Base-by-base conservation (phyloP, 768 basidiomycete species). In the Dioszegia aurantiaca region DNA sequence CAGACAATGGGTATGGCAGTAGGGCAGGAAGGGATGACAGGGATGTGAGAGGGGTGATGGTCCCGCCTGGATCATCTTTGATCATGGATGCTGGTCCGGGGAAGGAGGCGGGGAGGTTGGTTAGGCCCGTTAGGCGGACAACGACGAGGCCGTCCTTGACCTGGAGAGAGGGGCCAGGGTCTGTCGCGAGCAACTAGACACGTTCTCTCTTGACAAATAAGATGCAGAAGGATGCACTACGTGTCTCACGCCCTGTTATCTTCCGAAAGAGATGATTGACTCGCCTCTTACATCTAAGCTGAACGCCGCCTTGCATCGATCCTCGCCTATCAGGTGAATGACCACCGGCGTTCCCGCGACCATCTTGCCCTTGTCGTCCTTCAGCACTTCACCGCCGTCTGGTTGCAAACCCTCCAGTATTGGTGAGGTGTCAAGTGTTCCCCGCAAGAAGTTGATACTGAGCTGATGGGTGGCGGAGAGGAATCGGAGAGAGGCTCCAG, bases 141-240 rank as follows among this genome's bases (percentile, higher is more conserved):
- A 61, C 26, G 44, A 51, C 37, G 21, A 45, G 68, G 46, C 72
- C 72, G 16, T 49, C 44, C 24, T 45, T 74, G 51, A 61, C 63
- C 17, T 74, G 61, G 57, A 60, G 63, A 36, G 68, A 74, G 60
- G 70, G 66, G 1, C 70, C 70, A 12, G 69, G 67, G 12, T 65
- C 64, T 21, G 43, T 23, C 6, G n/a, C 43, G 19, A 17, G 30
- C 9, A 17, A 12, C 27, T 23, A 19, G 46, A 9, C 33, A 6
- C 6, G 27, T 17, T 31, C 27, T 51, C 24, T 49, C 47, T 26
- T 58, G 31, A 4, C 57, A 37, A 9, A 42, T 16, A 30, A 71
- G 61, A 61, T 75, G 74, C 1, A 75, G 54, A 14, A 70, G n/a
- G n/a, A n/a, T n/a, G n/a, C n/a, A n/a, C n/a, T n/a, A n/a, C n/a